A percentile compares a stretch with the other conserved stretches of the same genome.
phyloP scores from a whole-genome alignment of 129 eudicot genomes.

The Helichrysum umbraculigerum region DNA sequence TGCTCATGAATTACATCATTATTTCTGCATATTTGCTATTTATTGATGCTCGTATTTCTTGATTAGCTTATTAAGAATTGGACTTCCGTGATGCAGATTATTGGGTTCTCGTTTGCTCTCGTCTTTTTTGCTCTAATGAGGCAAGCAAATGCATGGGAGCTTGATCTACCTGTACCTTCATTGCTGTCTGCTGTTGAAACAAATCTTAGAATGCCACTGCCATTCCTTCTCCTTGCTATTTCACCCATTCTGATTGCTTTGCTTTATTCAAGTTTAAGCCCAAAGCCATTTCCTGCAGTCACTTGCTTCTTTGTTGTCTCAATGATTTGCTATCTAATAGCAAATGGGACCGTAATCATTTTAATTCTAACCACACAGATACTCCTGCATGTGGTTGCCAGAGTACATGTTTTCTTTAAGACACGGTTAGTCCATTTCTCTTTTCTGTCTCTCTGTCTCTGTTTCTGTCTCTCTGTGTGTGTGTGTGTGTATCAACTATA shows the following conservation, averaged over 20 bases:
- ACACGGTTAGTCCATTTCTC: slow-evolving; percentile 55
- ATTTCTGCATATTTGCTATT: not conserved
- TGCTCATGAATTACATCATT: slow-evolving; percentile 13
- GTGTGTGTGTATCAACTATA: too few species aligned
- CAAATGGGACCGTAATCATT: slow-evolving; percentile 64
- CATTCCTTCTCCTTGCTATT: slow-evolving; percentile 51
- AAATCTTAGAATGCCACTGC: slow-evolving; percentile 72
- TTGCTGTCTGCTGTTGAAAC: slow-evolving; percentile 76
- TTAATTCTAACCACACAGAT: slow-evolving; percentile 56
- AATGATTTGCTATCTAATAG: slow-evolving; percentile 67
- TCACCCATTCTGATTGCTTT: slow-evolving; percentile 60
- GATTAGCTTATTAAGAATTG: slow-evolving; percentile 22
- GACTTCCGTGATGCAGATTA: slow-evolving; percentile 59
- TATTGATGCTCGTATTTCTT: slow-evolving; percentile 10
- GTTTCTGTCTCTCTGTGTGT: not conserved
- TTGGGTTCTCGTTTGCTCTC: slow-evolving; percentile 72
- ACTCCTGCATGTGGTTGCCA: slow-evolving; percentile 57
- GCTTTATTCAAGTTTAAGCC: slow-evolving; percentile 48
- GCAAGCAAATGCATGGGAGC: slow-evolving; percentile 96
- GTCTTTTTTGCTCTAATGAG: slow-evolving; percentile 88
- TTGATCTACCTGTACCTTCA: slow-evolving; percentile 79
- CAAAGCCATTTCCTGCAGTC: slow-evolving; percentile 57
- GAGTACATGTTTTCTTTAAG: slow-evolving; percentile 62
- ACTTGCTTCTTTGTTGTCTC: slow-evolving; percentile 61
- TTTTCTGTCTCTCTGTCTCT: not conserved